Conservation (phyloP, 306 rosid species). For the Datisca glomerata region DNA sequence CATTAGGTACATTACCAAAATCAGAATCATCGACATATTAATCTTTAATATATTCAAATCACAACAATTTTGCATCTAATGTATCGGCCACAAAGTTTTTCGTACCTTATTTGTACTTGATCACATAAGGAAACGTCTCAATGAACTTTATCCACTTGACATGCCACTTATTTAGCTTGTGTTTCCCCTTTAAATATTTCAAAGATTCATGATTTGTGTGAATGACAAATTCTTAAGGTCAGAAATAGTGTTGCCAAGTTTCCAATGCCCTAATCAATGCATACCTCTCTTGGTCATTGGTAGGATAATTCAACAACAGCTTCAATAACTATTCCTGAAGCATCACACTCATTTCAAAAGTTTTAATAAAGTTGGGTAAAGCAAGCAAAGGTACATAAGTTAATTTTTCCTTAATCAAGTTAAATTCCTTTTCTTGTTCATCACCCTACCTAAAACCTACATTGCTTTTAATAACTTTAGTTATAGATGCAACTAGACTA, state of each 20-base stretch:
- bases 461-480: neutral
- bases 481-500: neutral
- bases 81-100: neutral
- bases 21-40: neutral
- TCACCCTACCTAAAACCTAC: neutral
- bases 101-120: neutral
- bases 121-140: neutral
- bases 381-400: slow-evolving; percentile 1
- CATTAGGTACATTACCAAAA: neutral
- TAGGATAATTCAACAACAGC: neutral
- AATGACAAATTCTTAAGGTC: neutral
- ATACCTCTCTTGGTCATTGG: neutral
- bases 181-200: neutral
- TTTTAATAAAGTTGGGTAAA: slow-evolving; percentile 1
- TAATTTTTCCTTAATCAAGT: neutral
- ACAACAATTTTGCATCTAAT: neutral
- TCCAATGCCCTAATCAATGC: neutral
- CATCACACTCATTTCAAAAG: slow-evolving; percentile 1
- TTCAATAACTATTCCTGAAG: neutral
- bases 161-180: neutral
- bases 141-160: slow-evolving; percentile 2
- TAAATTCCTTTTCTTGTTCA: slow-evolving; percentile 1
- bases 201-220: neutral
- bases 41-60: slow-evolving; percentile 2
- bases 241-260: neutral